Evolutionary conservation across 805 yeast genomes (phyloP), one percentile per base, ranked within the genome.

Genomic region (Pichia phayaonensis): DNA sequence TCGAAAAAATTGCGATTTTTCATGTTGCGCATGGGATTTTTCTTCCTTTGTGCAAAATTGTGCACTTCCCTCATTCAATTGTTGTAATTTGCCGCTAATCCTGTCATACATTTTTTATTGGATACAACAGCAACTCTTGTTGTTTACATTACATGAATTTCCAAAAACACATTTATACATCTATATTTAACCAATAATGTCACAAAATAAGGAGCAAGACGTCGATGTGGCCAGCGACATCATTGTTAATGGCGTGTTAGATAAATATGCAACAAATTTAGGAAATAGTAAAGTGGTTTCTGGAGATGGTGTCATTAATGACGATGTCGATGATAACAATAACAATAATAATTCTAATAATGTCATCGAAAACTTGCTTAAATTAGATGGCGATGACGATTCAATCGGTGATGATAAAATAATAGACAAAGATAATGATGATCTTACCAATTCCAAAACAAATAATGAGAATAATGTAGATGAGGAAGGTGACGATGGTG

Each of bases 401-500:
- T 31, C 16, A 20, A 29, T 24, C 2, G 29, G 31, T 20, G 42
- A 31, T 23, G 44, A 22, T 18, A 36, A 20, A 16, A 39, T 20
- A 39, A 39, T 8, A 39, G 16, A n/a, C 13, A 39, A 34, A 13
- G 31, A 26, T 4, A 42, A 22, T 18, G 38, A 21, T 6, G 31
- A 5, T 11, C 31, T 27, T 27, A 27, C 10, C 11, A 27, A 27
- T 27, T 8, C 7, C 13, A 27, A 27, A 27, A 27, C 31, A 11
- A 45, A n/a, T 13, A 23, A 22, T 16, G 36, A 26, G 16, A 15
- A 16, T 24, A 40, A 45, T n/a, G 41, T 18, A 21, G 47, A 24
- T 29, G 44, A 42, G 7, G 41, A 20, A n/a, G 42, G 24, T 20
- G 48, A 44, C 8, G 48, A 24, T 22, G 45, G 27, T 23, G 52